A percentile compares a stretch with the other conserved stretches of the same genome.
phyloP scores from a whole-genome alignment of 2,329 filamentous ascomycete genomes.

The Endoconidiophora laricicola region DNA sequence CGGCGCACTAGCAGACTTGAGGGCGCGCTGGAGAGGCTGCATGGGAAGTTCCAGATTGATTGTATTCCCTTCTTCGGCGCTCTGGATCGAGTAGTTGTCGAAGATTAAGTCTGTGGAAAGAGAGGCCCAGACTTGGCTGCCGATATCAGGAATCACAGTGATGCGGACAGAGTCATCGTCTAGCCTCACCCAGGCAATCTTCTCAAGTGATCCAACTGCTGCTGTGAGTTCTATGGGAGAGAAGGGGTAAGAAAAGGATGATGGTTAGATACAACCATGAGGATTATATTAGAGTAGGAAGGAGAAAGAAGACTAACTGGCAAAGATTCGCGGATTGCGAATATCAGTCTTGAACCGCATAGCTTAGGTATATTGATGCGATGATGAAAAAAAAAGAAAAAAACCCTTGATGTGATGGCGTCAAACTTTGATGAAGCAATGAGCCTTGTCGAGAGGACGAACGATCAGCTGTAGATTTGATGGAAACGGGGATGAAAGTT shows the following conservation, averaged over 20 bases:
- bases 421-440: no score
- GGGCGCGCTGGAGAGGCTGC: slow-evolving; percentile 72
- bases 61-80: slow-evolving; percentile 63
- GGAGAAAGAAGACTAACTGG: slow-evolving; percentile 28
- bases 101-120: slow-evolving; percentile 70
- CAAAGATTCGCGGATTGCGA: slow-evolving; percentile 49
- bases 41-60: slow-evolving; percentile 95
- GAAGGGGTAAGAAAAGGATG: slow-evolving; percentile 2
- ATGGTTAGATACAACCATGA: neutral
- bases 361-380: slow-evolving; percentile 16
- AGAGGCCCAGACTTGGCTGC: slow-evolving; percentile 86
- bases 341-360: slow-evolving; percentile 54
- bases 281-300: neutral
- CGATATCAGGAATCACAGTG: slow-evolving; percentile 86
- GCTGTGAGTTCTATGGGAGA: slow-evolving; percentile 40
- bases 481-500: no score
- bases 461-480: no score
- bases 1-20: slow-evolving; percentile 57
- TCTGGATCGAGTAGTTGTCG: slow-evolving; percentile 69
- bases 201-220: slow-evolving; percentile 51
- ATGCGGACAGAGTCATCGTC: slow-evolving; percentile 80
- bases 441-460: no score
- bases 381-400: no score
- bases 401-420: no score
- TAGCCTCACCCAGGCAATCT: slow-evolving; percentile 79